Conservation (phyloP, 148 eudicot genomes). For the Agrostemma githago region DNA sequence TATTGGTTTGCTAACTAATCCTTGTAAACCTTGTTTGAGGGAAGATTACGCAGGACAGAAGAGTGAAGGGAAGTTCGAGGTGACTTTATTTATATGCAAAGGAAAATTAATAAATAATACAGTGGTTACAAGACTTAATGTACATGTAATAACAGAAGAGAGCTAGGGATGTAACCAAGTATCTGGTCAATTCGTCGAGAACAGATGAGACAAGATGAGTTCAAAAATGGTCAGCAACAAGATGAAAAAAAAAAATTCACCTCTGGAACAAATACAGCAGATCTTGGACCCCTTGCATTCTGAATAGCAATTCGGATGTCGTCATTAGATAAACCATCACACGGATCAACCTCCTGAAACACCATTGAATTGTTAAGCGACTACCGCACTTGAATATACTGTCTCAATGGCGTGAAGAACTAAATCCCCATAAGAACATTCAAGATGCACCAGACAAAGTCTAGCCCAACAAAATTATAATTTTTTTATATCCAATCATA, state of each 20-base stretch:
- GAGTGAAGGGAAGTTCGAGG: not conserved
- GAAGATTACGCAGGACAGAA: not conserved
- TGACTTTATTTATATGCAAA: not conserved
- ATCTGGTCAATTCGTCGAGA: conserved; percentile 8
- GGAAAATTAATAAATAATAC: no score
- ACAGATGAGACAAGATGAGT: not conserved
- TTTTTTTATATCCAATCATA: not conserved
- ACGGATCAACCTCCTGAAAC: conserved; percentile 89
- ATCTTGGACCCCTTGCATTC: conserved; percentile 92
- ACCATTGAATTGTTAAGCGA: conserved; percentile 1
- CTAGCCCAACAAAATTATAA: not conserved
- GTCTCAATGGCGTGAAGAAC: conserved; percentile 1
- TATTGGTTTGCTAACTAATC: not conserved
- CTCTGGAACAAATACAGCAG: conserved; percentile 81
- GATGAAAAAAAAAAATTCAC: conserved; percentile 28
- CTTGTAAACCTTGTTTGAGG: not conserved
- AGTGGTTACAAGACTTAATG: not conserved
- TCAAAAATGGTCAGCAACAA: not conserved
- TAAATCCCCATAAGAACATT: not conserved
- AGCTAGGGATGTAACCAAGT: not conserved
- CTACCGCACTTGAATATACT: not conserved
- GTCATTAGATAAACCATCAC: conserved; percentile 85
- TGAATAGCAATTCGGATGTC: conserved; percentile 91
- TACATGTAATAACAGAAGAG: not conserved
- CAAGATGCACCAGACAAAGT: not conserved